These are phyloP conservation scores for Hymenoscyphus occultus DNA, from an alignment of 2,329 filamentous ascomycete genomes.

Conservation along the genomic window DNA sequence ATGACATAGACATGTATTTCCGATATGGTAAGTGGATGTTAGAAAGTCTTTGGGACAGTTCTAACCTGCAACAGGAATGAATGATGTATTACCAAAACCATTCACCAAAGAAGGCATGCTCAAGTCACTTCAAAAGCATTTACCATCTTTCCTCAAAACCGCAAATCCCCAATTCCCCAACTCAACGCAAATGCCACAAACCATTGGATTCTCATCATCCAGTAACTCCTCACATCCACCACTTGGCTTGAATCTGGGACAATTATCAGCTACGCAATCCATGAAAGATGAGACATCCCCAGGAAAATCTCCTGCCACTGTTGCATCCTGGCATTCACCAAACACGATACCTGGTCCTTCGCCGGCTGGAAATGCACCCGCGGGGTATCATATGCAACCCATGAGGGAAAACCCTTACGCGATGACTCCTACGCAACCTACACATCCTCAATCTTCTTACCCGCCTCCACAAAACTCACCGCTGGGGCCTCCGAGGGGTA, in stretches of 20 bases:
- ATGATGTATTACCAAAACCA: constrained; percentile 93
- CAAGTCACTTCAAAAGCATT: constrained; percentile 82
- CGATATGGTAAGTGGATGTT: constrained; percentile 70
- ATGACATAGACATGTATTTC: constrained; percentile 97
- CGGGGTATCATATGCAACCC: constrained; percentile 28
- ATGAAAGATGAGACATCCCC: constrained; percentile 36
- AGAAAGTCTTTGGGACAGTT: constrained; percentile 15
- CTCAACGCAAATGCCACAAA: constrained; percentile 27
- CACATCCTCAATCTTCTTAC: constrained; percentile 26
- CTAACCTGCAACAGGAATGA: constrained; percentile 71
- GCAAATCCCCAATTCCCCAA: constrained; percentile 14
- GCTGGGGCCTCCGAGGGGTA: constrained; percentile 24
- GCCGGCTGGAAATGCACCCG: constrained; percentile 28
- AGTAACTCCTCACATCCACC: constrained; percentile 25
- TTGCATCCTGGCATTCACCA: constrained; percentile 35
- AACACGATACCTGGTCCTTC: constrained; percentile 33
- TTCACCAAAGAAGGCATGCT: constrained; percentile 88
- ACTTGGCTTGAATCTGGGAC: constrained; percentile 33
- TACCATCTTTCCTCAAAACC: constrained; percentile 77
- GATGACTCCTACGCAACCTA: constrained; percentile 32
- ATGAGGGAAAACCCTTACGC: constrained; percentile 33
- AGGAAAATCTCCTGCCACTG: constrained; percentile 35
- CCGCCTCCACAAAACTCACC: constrained; percentile 20
- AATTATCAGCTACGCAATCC: constrained; percentile 30
- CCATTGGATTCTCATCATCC: constrained; percentile 27